These are phyloP conservation scores for Claviceps cyperi DNA, from an alignment of 2,329 filamentous ascomycete species.

Conservation along the genomic window DNA sequence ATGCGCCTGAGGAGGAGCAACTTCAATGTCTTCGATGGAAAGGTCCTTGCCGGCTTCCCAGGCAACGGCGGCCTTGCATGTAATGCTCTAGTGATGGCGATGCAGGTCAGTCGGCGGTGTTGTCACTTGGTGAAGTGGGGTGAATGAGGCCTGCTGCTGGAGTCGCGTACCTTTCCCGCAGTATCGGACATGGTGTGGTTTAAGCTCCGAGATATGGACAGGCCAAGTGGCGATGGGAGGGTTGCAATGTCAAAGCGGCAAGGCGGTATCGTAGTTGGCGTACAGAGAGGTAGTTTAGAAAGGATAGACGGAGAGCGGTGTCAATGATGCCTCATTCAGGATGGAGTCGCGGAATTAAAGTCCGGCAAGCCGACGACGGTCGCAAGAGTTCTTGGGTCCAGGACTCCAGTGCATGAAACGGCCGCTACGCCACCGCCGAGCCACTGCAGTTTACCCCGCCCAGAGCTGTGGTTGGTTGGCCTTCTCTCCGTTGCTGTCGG, in stretches of 20 bases:
- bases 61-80: slow-evolving; percentile 92
- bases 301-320: background rate
- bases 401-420: too few species aligned
- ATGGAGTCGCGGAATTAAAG: background rate
- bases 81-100: slow-evolving; percentile 58
- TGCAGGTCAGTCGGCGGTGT: slow-evolving; percentile 1
- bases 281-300: background rate
- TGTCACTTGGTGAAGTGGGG: slow-evolving; percentile 1
- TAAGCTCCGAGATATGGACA: background rate
- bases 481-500: background rate
- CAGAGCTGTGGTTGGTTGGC: background rate
- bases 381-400: too few species aligned
- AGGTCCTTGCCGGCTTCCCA: slow-evolving; percentile 93
- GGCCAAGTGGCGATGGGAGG: background rate
- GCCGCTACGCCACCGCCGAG: too few species aligned
- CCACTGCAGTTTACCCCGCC: too few species aligned
- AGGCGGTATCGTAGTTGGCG: too few species aligned
- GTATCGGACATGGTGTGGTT: slow-evolving; percentile 5
- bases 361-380: background rate
- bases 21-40: slow-evolving; percentile 82
- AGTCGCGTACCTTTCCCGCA: slow-evolving; percentile 6
- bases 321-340: background rate
- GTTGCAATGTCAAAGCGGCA: too few species aligned
- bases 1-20: slow-evolving; percentile 73
- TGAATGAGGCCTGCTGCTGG: slow-evolving; percentile 2